Base-by-base conservation (phyloP, 2,329 filamentous ascomycete species). In the Clonostachys rosea region DNA sequence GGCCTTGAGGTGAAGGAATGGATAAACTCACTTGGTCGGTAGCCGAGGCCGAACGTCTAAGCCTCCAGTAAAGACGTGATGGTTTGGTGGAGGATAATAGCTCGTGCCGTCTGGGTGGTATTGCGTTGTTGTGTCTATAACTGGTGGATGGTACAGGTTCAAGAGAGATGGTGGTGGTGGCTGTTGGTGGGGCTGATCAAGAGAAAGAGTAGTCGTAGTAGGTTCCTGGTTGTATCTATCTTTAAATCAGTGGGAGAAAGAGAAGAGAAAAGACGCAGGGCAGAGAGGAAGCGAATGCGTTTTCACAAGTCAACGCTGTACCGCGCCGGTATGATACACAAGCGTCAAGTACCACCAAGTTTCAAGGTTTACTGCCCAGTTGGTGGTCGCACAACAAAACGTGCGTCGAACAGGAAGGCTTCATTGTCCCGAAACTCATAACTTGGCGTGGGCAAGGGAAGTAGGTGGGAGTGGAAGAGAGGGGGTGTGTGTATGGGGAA, bases 181-280 rank as follows among this genome's bases (percentile, higher is more conserved):
- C 33, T n/a, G 41, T 42, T 74, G 68, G 59, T 78, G 75, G 47
- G 71, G 59, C 52, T 75, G 73, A 62, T 81, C 77, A 65, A 81
- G 70, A 54, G 74, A 71, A 56, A 80, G 67, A 57, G 76, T 68
- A 53, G 76, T 70, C 52, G 70, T 69, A 61, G 65, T 72, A 57
- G 74, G 66, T 58, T 79, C 76, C 60, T 78, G 75, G 59, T 67
- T 73, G 66, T 79, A 81, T 72, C 78, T 81, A 63, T 55, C 45
- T 47, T 46, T 37, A 52, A 52, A 57, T 63, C 50, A 59, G 59
- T 53, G 51, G 49, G 58, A 54, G 44, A 39, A 48, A 36, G 24
- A 35, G 43, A 14, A 40, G 46, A 45, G 45, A 42, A 30, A 9
- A 30, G 24, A 30, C 24, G 48, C 43, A 44, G 44, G 46, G 48